These are phyloP conservation scores for Ramichloridium luteum DNA, from an alignment of 2,329 filamentous ascomycete genomes.

Conservation along the genomic window DNA sequence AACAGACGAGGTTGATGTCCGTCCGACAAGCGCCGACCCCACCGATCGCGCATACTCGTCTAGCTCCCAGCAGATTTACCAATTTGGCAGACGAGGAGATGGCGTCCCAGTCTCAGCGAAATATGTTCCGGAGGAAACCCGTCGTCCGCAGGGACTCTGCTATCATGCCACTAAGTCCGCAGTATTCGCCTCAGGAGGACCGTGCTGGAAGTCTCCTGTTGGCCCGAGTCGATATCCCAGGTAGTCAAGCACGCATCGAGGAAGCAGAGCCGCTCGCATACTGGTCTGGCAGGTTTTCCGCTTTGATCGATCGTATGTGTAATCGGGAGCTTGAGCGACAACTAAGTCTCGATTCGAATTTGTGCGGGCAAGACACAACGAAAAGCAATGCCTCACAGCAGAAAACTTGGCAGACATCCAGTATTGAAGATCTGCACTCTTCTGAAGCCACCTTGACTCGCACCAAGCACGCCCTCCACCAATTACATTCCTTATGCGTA, in stretches of 20 bases:
- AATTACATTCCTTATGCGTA: constrained; percentile 18
- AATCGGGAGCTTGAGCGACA: constrained; percentile 29
- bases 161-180: not conserved
- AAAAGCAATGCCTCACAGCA: too few species aligned
- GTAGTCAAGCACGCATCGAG: constrained; percentile 10
- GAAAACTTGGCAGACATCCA: too few species aligned
- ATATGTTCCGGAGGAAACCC: not conserved
- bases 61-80: constrained; percentile 8
- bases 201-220: not conserved
- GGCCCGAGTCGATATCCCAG: not conserved
- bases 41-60: constrained; percentile 15
- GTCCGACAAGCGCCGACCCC: constrained; percentile 20
- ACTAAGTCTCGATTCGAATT: not conserved
- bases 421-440: constrained; percentile 21
- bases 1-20: constrained; percentile 21
- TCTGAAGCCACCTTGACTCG: constrained; percentile 17
- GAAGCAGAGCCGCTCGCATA: constrained; percentile 37
- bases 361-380: too few species aligned
- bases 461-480: constrained; percentile 19
- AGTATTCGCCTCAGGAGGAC: not conserved
- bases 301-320: constrained; percentile 44
- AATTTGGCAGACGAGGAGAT: not conserved
- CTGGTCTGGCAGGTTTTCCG: constrained; percentile 51
- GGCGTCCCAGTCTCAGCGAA: not conserved
- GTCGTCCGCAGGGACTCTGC: not conserved